A percentile compares a stretch with the other conserved stretches of the same genome.
These are phyloP conservation scores for Caryopteris hybrid DNA, from an alignment of 305 asterid species.

Conservation along the genomic window DNA sequence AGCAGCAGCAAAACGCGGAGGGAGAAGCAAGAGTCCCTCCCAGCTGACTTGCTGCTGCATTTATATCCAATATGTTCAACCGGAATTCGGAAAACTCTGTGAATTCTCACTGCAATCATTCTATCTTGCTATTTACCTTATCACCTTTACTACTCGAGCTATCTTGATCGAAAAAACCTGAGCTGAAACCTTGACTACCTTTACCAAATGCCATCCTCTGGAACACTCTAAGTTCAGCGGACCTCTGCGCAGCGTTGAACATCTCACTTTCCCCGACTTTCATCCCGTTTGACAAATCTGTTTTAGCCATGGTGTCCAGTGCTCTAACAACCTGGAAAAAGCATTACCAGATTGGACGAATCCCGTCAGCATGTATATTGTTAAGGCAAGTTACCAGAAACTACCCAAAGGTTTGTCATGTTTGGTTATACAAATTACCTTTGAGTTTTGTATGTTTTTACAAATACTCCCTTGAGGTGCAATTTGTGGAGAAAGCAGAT, in stretches of 20 bases:
- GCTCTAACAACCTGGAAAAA: slow-evolving; percentile 68
- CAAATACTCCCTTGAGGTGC: no score
- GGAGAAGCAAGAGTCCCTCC: slow-evolving; percentile 21
- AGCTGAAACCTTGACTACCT: slow-evolving; percentile 50
- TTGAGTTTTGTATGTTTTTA: no score
- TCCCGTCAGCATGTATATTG: neutral
- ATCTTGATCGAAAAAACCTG: slow-evolving; percentile 46
- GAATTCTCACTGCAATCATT: neutral
- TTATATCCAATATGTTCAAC: slow-evolving; percentile 5
- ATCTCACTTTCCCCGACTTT: slow-evolving; percentile 76
- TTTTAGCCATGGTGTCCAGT: slow-evolving; percentile 47
- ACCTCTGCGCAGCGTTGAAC: slow-evolving; percentile 43
- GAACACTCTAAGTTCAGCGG: slow-evolving; percentile 65
- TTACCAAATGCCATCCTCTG: slow-evolving; percentile 77
- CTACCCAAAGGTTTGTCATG: no score
- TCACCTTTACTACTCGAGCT: slow-evolving; percentile 28
- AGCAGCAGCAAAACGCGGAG: slow-evolving; percentile 10
- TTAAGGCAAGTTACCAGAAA: no score
- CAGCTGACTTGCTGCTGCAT: slow-evolving; percentile 7
- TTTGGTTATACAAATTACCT: no score
- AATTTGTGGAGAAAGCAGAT: no score
- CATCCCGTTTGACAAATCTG: slow-evolving; percentile 79
- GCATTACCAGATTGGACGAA: neutral
- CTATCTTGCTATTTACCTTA: slow-evolving; percentile 21
- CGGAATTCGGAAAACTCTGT: neutral